Base-by-base conservation (phyloP, 306 rosid genomes). In the Dalbergia cochinchinensis region DNA sequence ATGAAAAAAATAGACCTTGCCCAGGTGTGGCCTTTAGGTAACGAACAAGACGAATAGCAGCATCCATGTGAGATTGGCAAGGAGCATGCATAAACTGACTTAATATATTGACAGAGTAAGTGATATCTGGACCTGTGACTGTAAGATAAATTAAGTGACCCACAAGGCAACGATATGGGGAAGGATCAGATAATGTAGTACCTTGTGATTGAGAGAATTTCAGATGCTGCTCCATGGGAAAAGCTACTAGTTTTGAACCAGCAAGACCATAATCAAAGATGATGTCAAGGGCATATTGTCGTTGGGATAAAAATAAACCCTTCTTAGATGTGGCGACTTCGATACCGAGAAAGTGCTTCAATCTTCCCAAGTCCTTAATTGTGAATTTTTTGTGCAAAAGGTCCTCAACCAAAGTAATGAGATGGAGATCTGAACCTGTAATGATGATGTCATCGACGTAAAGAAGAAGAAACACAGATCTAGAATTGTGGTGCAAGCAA, bases 151-250 rank as follows among this genome's bases (percentile, higher is more conserved):
- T 50, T 50, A 50, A 6, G 57, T 0, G 42, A 12, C 37, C 55
- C 9, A 67, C 72, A 67, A 67, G 72, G 16, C 57, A 33, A 20
- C 72, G 57, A 44, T 67, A 44, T 37, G 55, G 57, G 11, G 72
- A 5, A 10, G 37, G 39, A 44, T 67, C 37, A 44, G 39, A 3
- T 3, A 66, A 39, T 15, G 4, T 12, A 20, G 20, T 8, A 65
- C 51, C 70, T 2, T 65, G 26, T 15, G 51, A 65, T 8, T 51
- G 1, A 8, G 54, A 44, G 31, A 44, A 10, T 67, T 67, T 67
- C 12, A 19, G 4, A 12, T 67, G 11, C 44, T 67, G 57, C 5
- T 67, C 57, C 37, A 67, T 67, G 0, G 57, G 18, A 67, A 67
- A 67, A 3, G 20, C 57, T 19, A 67, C 55, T 0, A 10, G 39